Base-by-base conservation (phyloP, 768 basidiomycete species). In the Suillus spraguei region DNA sequence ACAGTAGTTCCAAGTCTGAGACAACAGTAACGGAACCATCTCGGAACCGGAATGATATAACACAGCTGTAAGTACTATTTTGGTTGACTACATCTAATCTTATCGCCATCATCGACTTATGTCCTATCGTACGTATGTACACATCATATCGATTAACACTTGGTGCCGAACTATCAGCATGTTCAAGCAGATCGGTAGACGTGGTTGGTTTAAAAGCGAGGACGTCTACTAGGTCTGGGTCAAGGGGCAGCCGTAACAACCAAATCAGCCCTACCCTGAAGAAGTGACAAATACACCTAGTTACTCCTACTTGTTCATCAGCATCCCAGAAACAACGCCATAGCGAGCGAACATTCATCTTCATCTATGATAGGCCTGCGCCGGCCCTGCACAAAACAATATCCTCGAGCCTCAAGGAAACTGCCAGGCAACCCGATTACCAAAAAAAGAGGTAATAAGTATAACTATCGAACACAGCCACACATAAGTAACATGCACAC, bases 71-170 rank as follows among this genome's bases (percentile, higher is more conserved):
- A 41, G 41, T 36, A 10, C 55, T 39, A 39, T 56, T 58, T 58
- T 28, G 11, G 55, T 56, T 35, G 24, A 20, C 11, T 13, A n/a
- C 22, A 56, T 41, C 56, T 58, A 58, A 58, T 58, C 56, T 58
- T 58, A 58, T 58, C 56, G 41, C 20, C 14, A 22, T 36, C 55
- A 58, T 58, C 49, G 49, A 50, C 49, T n/a, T 53, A 53, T 53
- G 13, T 33, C 52, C 52, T n/a, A 44, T 44, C 44, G 9, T 44
- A 44, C 44, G 44, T 44, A 44, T 44, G 20, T 42, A 44, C 44
- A 44, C 20, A 44, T 20, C 20, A 42, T 20, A 46, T 46, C 9
- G 7, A 36, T n/a, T n/a, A n/a, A n/a, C n/a, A n/a, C n/a, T n/a
- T n/a, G n/a, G n/a, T n/a, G n/a, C 44, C 44, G 44, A 46, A 24